Percentiles rank a stretch among this genome's conserved stretches.
Evolutionary conservation across 352 stramenopile genomes (phyloP).

Genomic region (Thraustotheca clavata): DNA sequence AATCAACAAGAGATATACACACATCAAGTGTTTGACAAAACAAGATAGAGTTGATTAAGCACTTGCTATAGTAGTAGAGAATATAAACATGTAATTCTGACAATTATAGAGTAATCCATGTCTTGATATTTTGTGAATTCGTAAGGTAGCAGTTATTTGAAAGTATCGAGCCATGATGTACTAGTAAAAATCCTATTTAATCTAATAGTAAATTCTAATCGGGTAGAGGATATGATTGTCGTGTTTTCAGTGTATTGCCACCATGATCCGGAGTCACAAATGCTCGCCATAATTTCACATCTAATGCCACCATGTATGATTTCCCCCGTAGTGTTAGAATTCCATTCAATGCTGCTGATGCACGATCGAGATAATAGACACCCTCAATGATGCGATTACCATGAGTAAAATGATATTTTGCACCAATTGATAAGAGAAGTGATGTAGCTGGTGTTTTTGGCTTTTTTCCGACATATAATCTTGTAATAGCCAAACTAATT

Average conservation of each 20-base stretch:
- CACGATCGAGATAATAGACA: slow-evolving; percentile 16
- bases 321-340: background rate
- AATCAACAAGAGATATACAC: too few species aligned
- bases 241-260: background rate
- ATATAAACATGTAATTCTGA: too few species aligned
- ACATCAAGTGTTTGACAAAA: too few species aligned
- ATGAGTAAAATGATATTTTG: background rate
- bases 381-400: background rate
- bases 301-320: background rate
- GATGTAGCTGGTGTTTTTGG: background rate
- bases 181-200: too few species aligned
- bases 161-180: too few species aligned
- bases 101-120: too few species aligned
- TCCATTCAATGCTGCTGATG: slow-evolving; percentile 1
- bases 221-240: too few species aligned
- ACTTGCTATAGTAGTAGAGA: too few species aligned
- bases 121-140: too few species aligned
- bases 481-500: background rate
- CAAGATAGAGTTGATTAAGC: too few species aligned
- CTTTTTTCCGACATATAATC: background rate
- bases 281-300: slow-evolving; percentile 6
- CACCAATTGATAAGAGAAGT: background rate
- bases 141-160: too few species aligned
- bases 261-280: background rate
- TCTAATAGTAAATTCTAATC: too few species aligned